Evolutionary conservation across 202 grass and related monocot genomes (phyloP).

Genomic region (Elaeis oleifera): DNA sequence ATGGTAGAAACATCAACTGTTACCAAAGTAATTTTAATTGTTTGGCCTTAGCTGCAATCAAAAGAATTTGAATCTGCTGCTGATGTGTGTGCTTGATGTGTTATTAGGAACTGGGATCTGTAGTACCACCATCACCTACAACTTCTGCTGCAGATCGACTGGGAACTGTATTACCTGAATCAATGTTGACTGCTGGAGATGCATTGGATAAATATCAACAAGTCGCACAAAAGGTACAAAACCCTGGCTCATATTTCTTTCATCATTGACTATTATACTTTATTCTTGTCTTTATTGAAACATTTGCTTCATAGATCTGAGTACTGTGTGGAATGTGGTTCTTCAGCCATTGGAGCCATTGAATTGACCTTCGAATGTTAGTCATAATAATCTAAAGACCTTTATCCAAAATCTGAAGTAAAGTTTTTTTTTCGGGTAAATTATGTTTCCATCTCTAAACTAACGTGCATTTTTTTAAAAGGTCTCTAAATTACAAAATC

Average conservation of each 20-base stretch:
- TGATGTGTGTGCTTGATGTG: slow-evolving; percentile 25
- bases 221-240: slow-evolving; percentile 75
- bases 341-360: no score
- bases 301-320: background rate
- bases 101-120: slow-evolving; percentile 48
- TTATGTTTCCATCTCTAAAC: no score
- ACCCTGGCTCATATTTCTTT: slow-evolving; percentile 5
- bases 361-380: no score
- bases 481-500: no score
- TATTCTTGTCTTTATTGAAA: background rate
- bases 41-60: slow-evolving; percentile 10
- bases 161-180: slow-evolving; percentile 67
- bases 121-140: slow-evolving; percentile 40
- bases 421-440: no score
- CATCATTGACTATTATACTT: background rate
- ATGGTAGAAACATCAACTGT: slow-evolving; percentile 33
- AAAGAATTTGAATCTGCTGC: slow-evolving; percentile 12
- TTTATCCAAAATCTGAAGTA: no score
- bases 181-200: slow-evolving; percentile 53
- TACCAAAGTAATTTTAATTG: slow-evolving; percentile 26
- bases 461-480: no score
- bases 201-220: slow-evolving; percentile 75
- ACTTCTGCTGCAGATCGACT: slow-evolving; percentile 35
- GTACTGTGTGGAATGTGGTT: no score
- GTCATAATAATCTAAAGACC: no score